Evolutionary conservation across 192 early-diverging fungal genomes (phyloP), one percentile per base, ranked within the genome.

Genomic region (Pilaira anomala): DNA sequence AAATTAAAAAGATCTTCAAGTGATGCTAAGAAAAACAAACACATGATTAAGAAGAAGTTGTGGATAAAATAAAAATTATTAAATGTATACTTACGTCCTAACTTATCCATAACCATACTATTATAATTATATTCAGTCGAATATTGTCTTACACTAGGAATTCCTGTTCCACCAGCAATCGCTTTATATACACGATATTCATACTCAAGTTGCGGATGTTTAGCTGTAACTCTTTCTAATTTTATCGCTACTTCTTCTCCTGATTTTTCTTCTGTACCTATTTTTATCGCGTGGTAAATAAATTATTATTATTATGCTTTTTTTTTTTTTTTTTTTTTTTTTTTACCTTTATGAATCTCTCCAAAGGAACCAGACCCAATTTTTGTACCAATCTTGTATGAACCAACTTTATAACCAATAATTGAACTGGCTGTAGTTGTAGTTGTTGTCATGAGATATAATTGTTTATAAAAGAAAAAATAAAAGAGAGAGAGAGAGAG

Each of bases 171-270:
- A 40, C 96, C 95, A 5, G 93, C 93, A 63, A 99, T 80, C 9
- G 88, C 81, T 73, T 92, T 93, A 83, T 98, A 98, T 48, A 99
- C 93, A 71, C 88, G 82, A 52, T 91, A 89, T 74, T 99, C 97
- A 73, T 98, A 98, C 76, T 99, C 95, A 16, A 99, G 80, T 74
- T 98, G 97, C 56, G 95, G 94, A 66, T 98, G 97, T 72, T 90
- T 90, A 44, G 95, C 93, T 78, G 88, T 89, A 48, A 91, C 87
- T 25, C 85, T 85, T 79, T 98, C 97, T 52, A 97, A 79, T 80
- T 98, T 98, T 73, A 97, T 92, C 46, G 95, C 97, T 16, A 98
- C 93, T 69, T 98, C 97, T 74, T 98, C 95, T 59, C 89, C 89
- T 65, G 90, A 94, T 66, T 89, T 82, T 29, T 89, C 78, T 59